Evolutionary conservation across 257 asterid genomes (phyloP), one percentile per base, ranked within the genome.

Genomic region (Ehretia macrophylla): DNA sequence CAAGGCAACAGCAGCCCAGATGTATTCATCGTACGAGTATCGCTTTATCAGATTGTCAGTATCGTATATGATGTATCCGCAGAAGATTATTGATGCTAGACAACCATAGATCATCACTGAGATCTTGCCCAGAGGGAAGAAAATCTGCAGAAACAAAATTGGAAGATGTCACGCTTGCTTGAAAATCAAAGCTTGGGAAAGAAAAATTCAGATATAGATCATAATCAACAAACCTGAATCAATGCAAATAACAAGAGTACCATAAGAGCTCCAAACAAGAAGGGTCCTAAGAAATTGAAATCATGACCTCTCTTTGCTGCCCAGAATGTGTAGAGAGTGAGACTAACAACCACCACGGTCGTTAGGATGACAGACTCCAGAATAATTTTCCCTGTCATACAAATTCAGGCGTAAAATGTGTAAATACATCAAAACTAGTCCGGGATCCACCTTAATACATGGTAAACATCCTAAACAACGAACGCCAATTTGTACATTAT

Each of bases 291-390:
- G 72, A 81, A 88, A 56, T 37, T 60, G 67, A 83, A 85, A 51
- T 81, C 90, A 0, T 79, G 79, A 56, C 92, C 95, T 60, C 77
- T 79, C 65, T 37, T 81, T 9, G 92, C 84, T 1, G 96, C 95
- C 93, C 92, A 85, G 67, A 85, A 85, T 59, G 95, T 81, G 85
- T 79, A 88, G 10, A 72, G 12, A 5, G 83, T 81, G 21, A 88
- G 87, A 60, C 78, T 57, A 11, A 88, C 11, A 9, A 85, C 84
- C 72, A 83, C 85, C 20, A 67, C 78, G 13, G 79, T 46, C 4
- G 90, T 85, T 55, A 85, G 58, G 1, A 73, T 61, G 0, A 55
- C 79, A 0, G 92, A 46, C 76, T 88, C 90, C 60, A 85, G 62
- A 14, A 85, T 67, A 14, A 73, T 56, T 50, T 60, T 74, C 53